Conservation (phyloP, 768 basidiomycete species). For the Pholiota molesta region DNA sequence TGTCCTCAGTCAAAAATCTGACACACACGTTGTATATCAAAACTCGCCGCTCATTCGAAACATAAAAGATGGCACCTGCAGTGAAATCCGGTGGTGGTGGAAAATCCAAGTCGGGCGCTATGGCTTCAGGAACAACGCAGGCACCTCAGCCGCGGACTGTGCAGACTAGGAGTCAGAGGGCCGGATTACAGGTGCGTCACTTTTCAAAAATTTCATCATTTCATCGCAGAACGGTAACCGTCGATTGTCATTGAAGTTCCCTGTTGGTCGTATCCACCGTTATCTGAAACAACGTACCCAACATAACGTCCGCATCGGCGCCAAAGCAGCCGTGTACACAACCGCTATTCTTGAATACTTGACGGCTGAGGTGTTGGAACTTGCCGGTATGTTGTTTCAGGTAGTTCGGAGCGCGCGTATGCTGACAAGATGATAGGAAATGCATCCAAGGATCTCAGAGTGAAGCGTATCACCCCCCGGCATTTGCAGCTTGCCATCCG, state of each 20-base stretch:
- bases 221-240: slow-evolving; percentile 1
- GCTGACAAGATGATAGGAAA: slow-evolving; percentile 60
- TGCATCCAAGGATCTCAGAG: slow-evolving; percentile 95
- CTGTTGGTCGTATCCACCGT: slow-evolving; percentile 97
- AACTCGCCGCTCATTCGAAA: background rate
- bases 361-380: slow-evolving; percentile 93
- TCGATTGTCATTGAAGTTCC: slow-evolving; percentile 59
- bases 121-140: slow-evolving; percentile 31
- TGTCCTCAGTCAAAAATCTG: slow-evolving; percentile 1
- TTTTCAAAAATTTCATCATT: background rate
- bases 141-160: slow-evolving; percentile 41
- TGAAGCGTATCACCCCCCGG: slow-evolving; percentile 95
- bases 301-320: slow-evolving; percentile 93
- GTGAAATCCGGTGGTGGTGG: slow-evolving; percentile 58
- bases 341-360: slow-evolving; percentile 95
- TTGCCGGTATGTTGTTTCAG: slow-evolving; percentile 70
- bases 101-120: slow-evolving; percentile 59
- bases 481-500: slow-evolving; percentile 96
- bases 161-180: slow-evolving; percentile 79
- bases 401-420: background rate
- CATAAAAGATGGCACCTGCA: slow-evolving; percentile 45
- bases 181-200: slow-evolving; percentile 76
- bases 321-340: slow-evolving; percentile 98
- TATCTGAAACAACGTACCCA: slow-evolving; percentile 91
- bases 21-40: background rate